Evolutionary conservation across 2,329 filamentous ascomycete species (phyloP).

Genomic region (Coniochaeta hoffmannii): DNA sequence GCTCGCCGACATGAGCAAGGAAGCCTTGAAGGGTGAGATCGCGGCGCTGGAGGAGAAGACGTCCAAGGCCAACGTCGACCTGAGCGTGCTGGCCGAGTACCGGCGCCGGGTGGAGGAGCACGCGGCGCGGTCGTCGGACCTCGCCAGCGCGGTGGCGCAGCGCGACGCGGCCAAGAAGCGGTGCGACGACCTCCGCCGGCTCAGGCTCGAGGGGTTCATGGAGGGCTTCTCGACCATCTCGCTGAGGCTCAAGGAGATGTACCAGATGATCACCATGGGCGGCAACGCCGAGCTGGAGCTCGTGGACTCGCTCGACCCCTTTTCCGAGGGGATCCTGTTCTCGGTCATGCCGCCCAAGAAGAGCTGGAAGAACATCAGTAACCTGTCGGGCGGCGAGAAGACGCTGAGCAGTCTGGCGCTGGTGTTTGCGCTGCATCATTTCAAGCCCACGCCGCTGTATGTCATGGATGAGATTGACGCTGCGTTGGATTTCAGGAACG

Average conservation of each 20-base stretch:
- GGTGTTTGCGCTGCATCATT: constrained; percentile 97
- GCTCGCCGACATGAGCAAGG: constrained; percentile 58
- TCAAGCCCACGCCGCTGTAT: constrained; percentile 94
- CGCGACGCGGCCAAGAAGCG: constrained; percentile 87
- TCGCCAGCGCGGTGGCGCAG: constrained; percentile 66
- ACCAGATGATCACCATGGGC: constrained; percentile 99
- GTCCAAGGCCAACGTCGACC: constrained; percentile 79
- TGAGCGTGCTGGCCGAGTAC: constrained; percentile 57
- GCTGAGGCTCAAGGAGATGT: constrained; percentile 96
- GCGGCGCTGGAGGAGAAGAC: constrained; percentile 61
- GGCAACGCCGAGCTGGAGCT: constrained; percentile 96
- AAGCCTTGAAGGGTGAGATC: constrained; percentile 53
- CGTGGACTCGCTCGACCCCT: constrained; percentile 91
- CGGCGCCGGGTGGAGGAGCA: constrained; percentile 31
- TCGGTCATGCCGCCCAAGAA: constrained; percentile 99
- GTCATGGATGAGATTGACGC: constrained; percentile 99
- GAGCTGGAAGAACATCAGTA: constrained; percentile 99
- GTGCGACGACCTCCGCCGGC: constrained; percentile 82
- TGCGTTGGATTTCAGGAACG: constrained; percentile 94
- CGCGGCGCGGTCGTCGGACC: constrained; percentile 58
- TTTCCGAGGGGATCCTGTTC: constrained; percentile 94
- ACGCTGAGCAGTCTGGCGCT: constrained; percentile 86
- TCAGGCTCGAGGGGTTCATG: constrained; percentile 96
- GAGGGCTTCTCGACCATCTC: constrained; percentile 94
- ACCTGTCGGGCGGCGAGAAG: constrained; percentile 94